These are phyloP conservation scores for Phaeosphaeriaceae sp. DNA, from an alignment of 2,329 filamentous ascomycete genomes.

Conservation along the genomic window DNA sequence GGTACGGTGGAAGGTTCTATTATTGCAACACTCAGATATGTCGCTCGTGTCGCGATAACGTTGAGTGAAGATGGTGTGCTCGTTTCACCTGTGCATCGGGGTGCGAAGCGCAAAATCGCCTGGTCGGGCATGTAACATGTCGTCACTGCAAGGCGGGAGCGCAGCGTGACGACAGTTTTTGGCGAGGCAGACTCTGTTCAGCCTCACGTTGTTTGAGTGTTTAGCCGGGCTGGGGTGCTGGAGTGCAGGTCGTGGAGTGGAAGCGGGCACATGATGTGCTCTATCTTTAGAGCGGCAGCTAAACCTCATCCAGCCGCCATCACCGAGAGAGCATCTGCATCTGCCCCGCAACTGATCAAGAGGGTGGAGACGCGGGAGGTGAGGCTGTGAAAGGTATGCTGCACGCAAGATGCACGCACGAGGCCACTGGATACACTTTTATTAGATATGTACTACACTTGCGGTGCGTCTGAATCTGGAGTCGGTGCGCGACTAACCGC, in stretches of 20 bases:
- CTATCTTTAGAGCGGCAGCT: slow-evolving; percentile 23
- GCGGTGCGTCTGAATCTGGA: neutral
- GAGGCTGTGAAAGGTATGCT: slow-evolving; percentile 4
- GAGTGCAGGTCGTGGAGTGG: neutral
- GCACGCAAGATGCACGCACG: neutral
- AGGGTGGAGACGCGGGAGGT: slow-evolving; percentile 8
- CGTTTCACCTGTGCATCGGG: slow-evolving; percentile 6
- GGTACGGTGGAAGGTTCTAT: neutral
- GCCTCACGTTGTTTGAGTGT: neutral
- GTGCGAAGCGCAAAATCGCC: slow-evolving; percentile 8
- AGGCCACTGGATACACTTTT: neutral
- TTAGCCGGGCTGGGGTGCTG: neutral
- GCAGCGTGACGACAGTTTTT: slow-evolving; percentile 1
- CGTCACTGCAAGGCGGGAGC: slow-evolving; percentile 9
- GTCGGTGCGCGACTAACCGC: neutral
- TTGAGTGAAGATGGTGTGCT: slow-evolving; percentile 1
- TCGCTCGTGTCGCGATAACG: neutral
- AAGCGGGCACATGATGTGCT: slow-evolving; percentile 7
- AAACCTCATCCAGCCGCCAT: slow-evolving; percentile 3
- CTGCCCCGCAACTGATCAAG: slow-evolving; percentile 15
- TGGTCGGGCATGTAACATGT: slow-evolving; percentile 3
- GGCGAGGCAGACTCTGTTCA: slow-evolving; percentile 1
- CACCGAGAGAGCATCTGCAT: slow-evolving; percentile 1
- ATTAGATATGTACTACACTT: neutral
- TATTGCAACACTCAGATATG: neutral